A percentile compares a stretch with the other conserved stretches of the same genome.
These are phyloP conservation scores for Ambrosia artemisiifolia DNA, from an alignment of 129 eudicot genomes.

Conservation along the genomic window DNA sequence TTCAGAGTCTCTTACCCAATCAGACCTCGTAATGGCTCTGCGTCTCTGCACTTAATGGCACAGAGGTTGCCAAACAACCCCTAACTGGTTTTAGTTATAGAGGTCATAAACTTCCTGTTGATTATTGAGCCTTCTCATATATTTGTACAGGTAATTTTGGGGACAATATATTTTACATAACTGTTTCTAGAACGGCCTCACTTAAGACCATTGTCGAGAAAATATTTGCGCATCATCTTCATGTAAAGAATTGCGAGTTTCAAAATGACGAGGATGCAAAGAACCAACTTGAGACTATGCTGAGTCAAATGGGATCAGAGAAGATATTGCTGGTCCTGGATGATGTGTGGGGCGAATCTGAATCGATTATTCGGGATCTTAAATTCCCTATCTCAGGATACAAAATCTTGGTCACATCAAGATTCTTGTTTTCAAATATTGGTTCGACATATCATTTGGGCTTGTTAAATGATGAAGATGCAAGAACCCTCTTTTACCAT, in stretches of 20 bases:
- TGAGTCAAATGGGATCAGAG: slow-evolving; percentile 22
- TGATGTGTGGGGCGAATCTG: slow-evolving; percentile 47
- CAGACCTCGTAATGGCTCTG: too few species aligned
- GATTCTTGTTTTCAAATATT: slow-evolving; percentile 30
- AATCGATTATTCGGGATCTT: slow-evolving; percentile 36
- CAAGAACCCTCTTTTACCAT: slow-evolving; percentile 35
- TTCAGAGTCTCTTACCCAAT: too few species aligned
- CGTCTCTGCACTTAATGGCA: too few species aligned
- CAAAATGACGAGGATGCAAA: slow-evolving; percentile 51
- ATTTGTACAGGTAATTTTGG: slow-evolving; percentile 29
- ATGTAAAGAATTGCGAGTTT: slow-evolving; percentile 14
- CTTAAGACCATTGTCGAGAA: slow-evolving; percentile 29
- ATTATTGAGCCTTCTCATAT: not conserved
- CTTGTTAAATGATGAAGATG: slow-evolving; percentile 37
- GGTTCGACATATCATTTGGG: slow-evolving; percentile 28
- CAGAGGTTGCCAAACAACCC: too few species aligned
- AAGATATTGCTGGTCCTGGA: slow-evolving; percentile 46
- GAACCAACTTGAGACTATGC: slow-evolving; percentile 27
- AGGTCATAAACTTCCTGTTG: not conserved
- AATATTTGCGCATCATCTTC: slow-evolving; percentile 27
- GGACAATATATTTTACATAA: slow-evolving; percentile 48
- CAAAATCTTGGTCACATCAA: slow-evolving; percentile 55
- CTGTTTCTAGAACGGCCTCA: slow-evolving; percentile 38
- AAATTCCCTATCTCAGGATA: slow-evolving; percentile 27
- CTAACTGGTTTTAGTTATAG: not conserved